A percentile compares a stretch with the other conserved stretches of the same genome.
Conservation (phyloP, 768 basidiomycete species). For the Hygrocybe punicea region DNA sequence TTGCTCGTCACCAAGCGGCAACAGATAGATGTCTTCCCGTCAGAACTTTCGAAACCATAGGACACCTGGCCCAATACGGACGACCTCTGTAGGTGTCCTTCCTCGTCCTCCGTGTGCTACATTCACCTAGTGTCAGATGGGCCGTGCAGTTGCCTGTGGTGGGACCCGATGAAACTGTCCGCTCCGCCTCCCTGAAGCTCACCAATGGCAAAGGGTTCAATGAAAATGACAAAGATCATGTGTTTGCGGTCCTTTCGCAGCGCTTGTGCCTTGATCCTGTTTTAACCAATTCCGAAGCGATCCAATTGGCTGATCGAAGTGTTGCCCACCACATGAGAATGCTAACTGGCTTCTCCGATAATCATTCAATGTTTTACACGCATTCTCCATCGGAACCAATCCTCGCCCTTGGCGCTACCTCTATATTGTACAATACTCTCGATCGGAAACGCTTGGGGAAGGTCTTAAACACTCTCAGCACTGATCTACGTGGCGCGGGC, state of each 20-base stretch:
- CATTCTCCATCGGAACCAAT: conserved; percentile 16
- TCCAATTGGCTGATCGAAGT: conserved; percentile 14
- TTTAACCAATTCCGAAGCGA: conserved; percentile 7
- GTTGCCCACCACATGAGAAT: conserved; percentile 19
- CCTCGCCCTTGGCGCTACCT: conserved; percentile 12
- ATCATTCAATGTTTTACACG: conserved; percentile 10
- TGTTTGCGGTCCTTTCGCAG: conserved; percentile 10
- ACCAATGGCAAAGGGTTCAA: neutral
- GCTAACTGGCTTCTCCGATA: conserved; percentile 12
- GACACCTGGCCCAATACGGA: conserved; percentile 4
- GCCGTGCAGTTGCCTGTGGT: neutral
- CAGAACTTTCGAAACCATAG: conserved; percentile 3
- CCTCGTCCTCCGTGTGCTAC: neutral
- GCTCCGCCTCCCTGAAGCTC: neutral
- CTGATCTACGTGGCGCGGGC: conserved; percentile 11
- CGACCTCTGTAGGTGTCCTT: conserved; percentile 9
- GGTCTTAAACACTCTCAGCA: conserved; percentile 13
- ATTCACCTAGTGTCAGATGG: neutral
- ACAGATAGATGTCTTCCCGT: neutral
- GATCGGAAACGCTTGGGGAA: neutral
- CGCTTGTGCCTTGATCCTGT: conserved; percentile 18
- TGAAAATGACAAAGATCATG: neutral
- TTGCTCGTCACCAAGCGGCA: neutral
- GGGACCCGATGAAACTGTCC: neutral
- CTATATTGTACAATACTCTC: conserved; percentile 4